Evolutionary conservation across 176 grass and related monocot genomes (phyloP), one percentile per base, ranked within the genome.

Genomic region (Eremochloa ophiuroides): DNA sequence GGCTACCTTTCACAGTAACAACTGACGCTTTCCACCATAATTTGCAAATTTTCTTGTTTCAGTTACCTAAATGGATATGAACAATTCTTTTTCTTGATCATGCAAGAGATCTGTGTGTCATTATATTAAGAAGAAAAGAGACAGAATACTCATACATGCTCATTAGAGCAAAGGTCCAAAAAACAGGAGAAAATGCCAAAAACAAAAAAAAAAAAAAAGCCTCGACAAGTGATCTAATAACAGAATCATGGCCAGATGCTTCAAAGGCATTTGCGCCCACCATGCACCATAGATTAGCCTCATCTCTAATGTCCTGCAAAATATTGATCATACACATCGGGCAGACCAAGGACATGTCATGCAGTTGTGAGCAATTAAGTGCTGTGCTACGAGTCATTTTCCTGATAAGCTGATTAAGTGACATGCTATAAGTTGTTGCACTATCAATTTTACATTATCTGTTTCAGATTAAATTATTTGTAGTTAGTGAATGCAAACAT

Each of bases 401-500:
- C 10, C 48, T 75, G 5, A 35, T n/a, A 68, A 41, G 25, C 29
- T 72, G 4, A 46, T 78, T 53, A 59, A 3, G 46, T 34, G 12
- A 17, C 17, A 39, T 66, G n/a, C 7, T 77, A 8, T 58, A 64
- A 46, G 14, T 66, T 62, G 37, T 42, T 61, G 18, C 22, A 55
- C 3, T 12, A 34, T 33, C 69, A 66, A 42, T 22, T 5, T n/a
- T 55, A 4, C 27, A 34, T 75, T 66, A 13, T 14, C 12, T 80
- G 38, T 69, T 80, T 63, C 47, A 86, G 20, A 66, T 27, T 75
- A n/a, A 23, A 38, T 75, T 44, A 66, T 67, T 46, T 75, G 30
- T 29, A 6, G 37, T 15, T 35, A 43, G 13, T 20, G 34, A 35
- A 35, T 80, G 60, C 11, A 73, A 62, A 65, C 25, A 26, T 40